Conservation (phyloP, 2,329 filamentous ascomycete species). For the Xylariomycetidae sp. region DNA sequence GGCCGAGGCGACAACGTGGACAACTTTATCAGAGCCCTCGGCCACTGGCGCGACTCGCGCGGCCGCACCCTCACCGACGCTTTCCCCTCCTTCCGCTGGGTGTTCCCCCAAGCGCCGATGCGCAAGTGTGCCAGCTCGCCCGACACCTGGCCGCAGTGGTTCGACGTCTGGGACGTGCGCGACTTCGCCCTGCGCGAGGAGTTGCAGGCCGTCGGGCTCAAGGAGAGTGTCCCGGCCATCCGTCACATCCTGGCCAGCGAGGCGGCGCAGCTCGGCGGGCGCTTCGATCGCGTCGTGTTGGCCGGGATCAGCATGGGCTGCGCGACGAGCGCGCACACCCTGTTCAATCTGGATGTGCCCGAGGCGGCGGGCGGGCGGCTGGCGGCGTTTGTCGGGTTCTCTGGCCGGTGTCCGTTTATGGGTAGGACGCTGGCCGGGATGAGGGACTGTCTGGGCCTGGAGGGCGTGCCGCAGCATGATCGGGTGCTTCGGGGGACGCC, state of each 20-base stretch:
- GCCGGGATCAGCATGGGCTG: conserved; percentile 44
- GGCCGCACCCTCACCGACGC: conserved; percentile 29
- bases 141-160: conserved; percentile 40
- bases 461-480: conserved; percentile 16
- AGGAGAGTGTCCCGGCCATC: conserved; percentile 31
- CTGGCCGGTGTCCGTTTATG: conserved; percentile 18
- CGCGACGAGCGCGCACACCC: conserved; percentile 28
- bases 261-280: conserved; percentile 29
- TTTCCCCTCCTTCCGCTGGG: conserved; percentile 44
- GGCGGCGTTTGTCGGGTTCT: conserved; percentile 20
- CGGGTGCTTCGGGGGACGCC: conserved; percentile 35
- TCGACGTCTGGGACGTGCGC: conserved; percentile 42
- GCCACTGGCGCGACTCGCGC: conserved; percentile 26
- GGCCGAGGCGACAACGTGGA: conserved; percentile 36
- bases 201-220: conserved; percentile 35
- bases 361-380: conserved; percentile 6
- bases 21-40: conserved; percentile 27
- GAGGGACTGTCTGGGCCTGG: conserved; percentile 25
- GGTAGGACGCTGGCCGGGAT: conserved; percentile 16
- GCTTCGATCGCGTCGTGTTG: conserved; percentile 34
- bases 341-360: conserved; percentile 14
- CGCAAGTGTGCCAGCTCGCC: conserved; percentile 21
- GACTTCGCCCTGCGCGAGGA: conserved; percentile 38
- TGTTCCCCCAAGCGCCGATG: conserved; percentile 40
- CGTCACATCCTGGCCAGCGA: conserved; percentile 29